phyloP scores from a whole-genome alignment of 495 filamentous ascomycete genomes.

The Cercophora samala region DNA sequence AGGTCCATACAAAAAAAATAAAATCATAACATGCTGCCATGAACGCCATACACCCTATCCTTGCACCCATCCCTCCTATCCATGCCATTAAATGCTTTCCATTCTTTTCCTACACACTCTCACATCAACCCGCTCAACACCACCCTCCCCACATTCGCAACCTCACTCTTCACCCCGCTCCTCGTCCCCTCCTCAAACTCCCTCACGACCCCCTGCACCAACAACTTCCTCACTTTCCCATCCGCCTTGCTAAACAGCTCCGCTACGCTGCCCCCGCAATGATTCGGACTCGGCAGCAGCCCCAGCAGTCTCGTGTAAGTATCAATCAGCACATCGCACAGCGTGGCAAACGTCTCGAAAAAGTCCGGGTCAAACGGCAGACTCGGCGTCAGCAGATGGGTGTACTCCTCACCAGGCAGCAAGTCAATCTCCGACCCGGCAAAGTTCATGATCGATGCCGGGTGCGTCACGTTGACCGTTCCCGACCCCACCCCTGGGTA shows the following conservation, averaged over 20 bases:
- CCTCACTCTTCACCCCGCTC: constrained; percentile 68
- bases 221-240: constrained; percentile 74
- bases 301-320: constrained; percentile 75
- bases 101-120: constrained; percentile 13
- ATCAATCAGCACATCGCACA: constrained; percentile 94
- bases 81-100: background rate
- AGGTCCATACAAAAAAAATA: background rate
- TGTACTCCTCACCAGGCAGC: constrained; percentile 74
- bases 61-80: background rate
- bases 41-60: background rate
- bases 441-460: constrained; percentile 43
- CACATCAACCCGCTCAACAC: constrained; percentile 87
- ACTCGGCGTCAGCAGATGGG: constrained; percentile 82
- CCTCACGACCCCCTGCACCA: constrained; percentile 76
- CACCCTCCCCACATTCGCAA: constrained; percentile 79
- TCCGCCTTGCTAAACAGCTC: constrained; percentile 92
- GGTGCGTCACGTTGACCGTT: background rate
- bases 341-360: constrained; percentile 92
- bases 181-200: constrained; percentile 91
- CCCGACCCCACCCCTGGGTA: constrained; percentile 14
- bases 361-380: constrained; percentile 97
- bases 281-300: constrained; percentile 62
- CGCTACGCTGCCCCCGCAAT: constrained; percentile 60
- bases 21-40: background rate
- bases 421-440: constrained; percentile 47